A percentile compares a stretch with the other conserved stretches of the same genome.
These are phyloP conservation scores for Wickerhamia fluorescens DNA, from an alignment of 805 yeast genomes.

Conservation along the genomic window DNA sequence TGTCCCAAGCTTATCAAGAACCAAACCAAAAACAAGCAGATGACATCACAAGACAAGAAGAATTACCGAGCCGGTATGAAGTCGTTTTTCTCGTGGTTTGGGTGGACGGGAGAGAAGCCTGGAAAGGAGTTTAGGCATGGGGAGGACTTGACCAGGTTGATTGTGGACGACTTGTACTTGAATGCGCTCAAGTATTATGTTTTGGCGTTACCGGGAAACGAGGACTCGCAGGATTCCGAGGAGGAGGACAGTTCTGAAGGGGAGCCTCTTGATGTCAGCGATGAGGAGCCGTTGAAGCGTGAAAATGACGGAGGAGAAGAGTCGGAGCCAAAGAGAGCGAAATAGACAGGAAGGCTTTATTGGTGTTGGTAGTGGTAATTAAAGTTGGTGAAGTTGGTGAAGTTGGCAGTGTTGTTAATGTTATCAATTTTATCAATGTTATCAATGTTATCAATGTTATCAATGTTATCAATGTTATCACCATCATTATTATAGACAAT, in stretches of 20 bases:
- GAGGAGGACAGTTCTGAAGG: conserved; percentile 37
- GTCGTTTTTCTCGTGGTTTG: conserved; percentile 82
- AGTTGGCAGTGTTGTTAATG: too few relatives aligned
- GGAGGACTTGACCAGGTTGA: conserved; percentile 63
- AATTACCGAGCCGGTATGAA: conserved; percentile 66
- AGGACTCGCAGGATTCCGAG: conserved; percentile 25
- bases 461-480: too few relatives aligned
- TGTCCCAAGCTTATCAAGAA: conserved; percentile 48
- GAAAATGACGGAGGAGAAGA: too few relatives aligned
- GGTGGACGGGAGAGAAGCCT: conserved; percentile 74
- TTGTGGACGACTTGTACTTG: conserved; percentile 78
- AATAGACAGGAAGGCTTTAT: too few relatives aligned
- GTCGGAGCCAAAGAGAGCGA: conserved; percentile 7
- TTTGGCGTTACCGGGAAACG: conserved; percentile 62
- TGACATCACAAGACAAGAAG: conserved; percentile 48
- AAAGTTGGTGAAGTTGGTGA: too few relatives aligned
- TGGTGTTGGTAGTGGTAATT: too few relatives aligned
- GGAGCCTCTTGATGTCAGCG: conserved; percentile 48
- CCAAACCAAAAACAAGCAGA: conserved; percentile 22
- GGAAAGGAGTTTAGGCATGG: conserved; percentile 76
- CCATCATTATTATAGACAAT: too few relatives aligned
- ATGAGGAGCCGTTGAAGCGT: too few relatives aligned
- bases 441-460: too few relatives aligned
- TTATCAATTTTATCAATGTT: too few relatives aligned
- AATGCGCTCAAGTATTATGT: conserved; percentile 79